Percentiles rank a stretch among this genome's conserved stretches.
These are phyloP conservation scores for Austropuccinia psidii DNA, from an alignment of 1,284 basidiomycete genomes.

Conservation along the genomic window DNA sequence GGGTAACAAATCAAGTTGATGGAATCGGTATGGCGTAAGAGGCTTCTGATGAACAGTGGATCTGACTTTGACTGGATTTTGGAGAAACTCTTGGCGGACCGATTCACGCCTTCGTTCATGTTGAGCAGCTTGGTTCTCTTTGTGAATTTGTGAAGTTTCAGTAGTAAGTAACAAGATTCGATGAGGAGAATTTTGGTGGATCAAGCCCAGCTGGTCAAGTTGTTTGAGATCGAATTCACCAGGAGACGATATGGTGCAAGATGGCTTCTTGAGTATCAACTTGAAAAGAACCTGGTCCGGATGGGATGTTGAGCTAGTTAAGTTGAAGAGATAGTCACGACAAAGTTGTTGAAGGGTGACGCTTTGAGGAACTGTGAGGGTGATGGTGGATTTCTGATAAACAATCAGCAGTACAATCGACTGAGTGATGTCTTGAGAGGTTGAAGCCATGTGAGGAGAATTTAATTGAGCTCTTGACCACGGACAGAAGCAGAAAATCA, in stretches of 20 bases:
- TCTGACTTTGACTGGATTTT: slow-evolving; percentile 2
- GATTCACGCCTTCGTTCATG: neutral
- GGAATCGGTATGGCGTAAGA: neutral
- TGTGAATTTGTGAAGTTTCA: neutral
- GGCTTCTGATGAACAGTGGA: neutral
- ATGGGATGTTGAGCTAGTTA: neutral
- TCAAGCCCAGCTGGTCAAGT: slow-evolving; percentile 6
- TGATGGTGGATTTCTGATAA: neutral
- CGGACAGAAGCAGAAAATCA: too few species aligned
- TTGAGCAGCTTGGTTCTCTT: neutral
- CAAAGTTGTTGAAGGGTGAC: slow-evolving; percentile 4
- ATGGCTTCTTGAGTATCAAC: neutral
- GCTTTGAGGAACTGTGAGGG: neutral
- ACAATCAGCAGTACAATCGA: too few species aligned
- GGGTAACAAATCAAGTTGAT: neutral
- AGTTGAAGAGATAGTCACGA: neutral
- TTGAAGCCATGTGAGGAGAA: too few species aligned
- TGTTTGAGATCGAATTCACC: neutral
- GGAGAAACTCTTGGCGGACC: neutral
- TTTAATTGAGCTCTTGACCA: too few species aligned
- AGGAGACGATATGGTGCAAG: neutral
- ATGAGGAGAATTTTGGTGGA: neutral
- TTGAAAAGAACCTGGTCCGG: neutral
- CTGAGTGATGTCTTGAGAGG: too few species aligned
- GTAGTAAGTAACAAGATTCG: neutral